phyloP scores from a whole-genome alignment of 2,329 filamentous ascomycete species.

The Colletotrichum acutatum region DNA sequence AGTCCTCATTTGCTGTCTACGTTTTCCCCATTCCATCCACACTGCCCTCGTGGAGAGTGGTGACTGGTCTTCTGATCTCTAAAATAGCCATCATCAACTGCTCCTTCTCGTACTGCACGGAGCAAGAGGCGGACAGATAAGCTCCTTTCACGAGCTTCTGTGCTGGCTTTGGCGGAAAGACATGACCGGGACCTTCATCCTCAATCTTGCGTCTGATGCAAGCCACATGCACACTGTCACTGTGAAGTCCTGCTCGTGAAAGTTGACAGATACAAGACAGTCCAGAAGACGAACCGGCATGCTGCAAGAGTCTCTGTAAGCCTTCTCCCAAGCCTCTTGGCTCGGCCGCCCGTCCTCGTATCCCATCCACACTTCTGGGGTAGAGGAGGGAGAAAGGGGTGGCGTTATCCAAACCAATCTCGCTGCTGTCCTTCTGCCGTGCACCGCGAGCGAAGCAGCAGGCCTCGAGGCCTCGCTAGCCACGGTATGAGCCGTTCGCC shows the following conservation, averaged over 20 bases:
- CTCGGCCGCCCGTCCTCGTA: conserved; percentile 29
- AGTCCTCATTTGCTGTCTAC: conserved; percentile 1
- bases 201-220: conserved; percentile 19
- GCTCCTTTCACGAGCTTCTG: neutral
- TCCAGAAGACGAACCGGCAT: conserved; percentile 10
- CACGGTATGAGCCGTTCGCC: neutral
- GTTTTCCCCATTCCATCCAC: neutral
- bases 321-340: conserved; percentile 30
- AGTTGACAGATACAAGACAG: conserved; percentile 1
- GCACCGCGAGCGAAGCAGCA: conserved; percentile 6
- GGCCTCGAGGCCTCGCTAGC: neutral
- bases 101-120: neutral
- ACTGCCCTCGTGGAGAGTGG: conserved; percentile 1
- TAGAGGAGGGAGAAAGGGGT: conserved; percentile 3
- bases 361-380: conserved; percentile 1
- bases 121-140: neutral
- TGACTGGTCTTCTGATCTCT: neutral
- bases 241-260: neutral
- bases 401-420: conserved; percentile 26
- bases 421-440: conserved; percentile 2
- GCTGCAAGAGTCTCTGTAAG: conserved; percentile 28
- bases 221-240: conserved; percentile 12
- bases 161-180: neutral
- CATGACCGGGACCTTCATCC: neutral
- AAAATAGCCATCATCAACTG: neutral